Base-by-base conservation (phyloP, 148 eudicot species). In the Nyssa sinensis region DNA sequence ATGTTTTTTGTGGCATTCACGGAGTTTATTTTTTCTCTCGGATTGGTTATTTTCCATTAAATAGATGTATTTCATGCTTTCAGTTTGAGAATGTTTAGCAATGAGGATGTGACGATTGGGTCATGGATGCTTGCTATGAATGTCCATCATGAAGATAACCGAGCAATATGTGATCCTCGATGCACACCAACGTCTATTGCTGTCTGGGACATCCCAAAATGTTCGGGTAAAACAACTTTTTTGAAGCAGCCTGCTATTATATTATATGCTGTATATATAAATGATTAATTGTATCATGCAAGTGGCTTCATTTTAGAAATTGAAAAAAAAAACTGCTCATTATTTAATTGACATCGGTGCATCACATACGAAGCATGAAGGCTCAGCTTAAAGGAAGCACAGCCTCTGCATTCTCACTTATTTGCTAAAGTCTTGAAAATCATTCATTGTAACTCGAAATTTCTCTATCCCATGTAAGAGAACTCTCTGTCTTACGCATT, bases 41-140 rank as follows among this genome's bases (percentile, higher is more conserved):
- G 8, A 33, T 34, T 35, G 27, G 14, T 62, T 62, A 21, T 35
- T n/a, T 65, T 21, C 23, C 49, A 65, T 33, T 65, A 24, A 65
- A 33, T 2, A 8, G 28, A 65, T 65, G 29, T 16, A 62, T n/a
- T 60, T 17, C 23, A 51, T 31, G 34, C 31, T 62, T 80, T 62
- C 85, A 89, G 93, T 77, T 84, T 87, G 70, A 82, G 93, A 64
- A 85, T 89, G 80, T 89, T 89, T 76, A 89, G 82, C 80, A 89
- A 89, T 77, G 93, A 89, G 83, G 93, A 89, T 81, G 91, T 87
- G 37, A 89, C 91, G 65, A 85, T 89, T 41, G 93, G 93, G 29
- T 82, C 93, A 70, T 89, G 93, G 93, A 89, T 87, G 93, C 93
- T 87, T 58, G 82, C 93, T 47, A 74, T 89, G 90, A 89, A 89